Percentiles rank a stretch among this genome's conserved stretches.
Conservation (phyloP, 2,329 filamentous ascomycete species). For the Fusarium penzigii region DNA sequence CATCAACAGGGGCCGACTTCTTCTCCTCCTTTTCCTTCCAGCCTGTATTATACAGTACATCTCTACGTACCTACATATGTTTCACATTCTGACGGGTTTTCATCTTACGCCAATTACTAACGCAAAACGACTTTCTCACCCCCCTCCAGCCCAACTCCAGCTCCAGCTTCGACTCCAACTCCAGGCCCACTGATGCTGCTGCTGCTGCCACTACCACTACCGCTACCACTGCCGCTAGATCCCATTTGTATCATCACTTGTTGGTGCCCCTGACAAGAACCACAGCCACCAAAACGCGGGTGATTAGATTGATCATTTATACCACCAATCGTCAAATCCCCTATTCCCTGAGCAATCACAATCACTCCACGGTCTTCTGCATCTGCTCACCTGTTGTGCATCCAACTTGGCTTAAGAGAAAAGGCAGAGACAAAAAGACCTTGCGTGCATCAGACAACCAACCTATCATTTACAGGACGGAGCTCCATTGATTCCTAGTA, state of each 20-base stretch:
- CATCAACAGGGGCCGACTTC: no score
- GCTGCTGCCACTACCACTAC: slow-evolving; percentile 1
- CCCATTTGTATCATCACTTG: neutral
- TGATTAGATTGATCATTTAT: slow-evolving; percentile 12
- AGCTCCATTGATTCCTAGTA: no score
- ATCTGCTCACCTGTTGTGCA: slow-evolving; percentile 3
- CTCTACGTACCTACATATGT: neutral
- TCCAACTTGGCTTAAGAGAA: slow-evolving; percentile 1
- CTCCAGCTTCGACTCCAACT: neutral
- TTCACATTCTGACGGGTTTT: neutral
- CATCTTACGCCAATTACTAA: neutral
- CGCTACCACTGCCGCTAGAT: neutral
- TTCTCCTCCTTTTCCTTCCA: neutral
- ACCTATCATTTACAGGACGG: no score
- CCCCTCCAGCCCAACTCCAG: neutral
- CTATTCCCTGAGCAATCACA: slow-evolving; percentile 7
- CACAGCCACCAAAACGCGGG: slow-evolving; percentile 4
- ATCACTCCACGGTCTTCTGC: neutral
- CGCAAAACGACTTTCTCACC: slow-evolving; percentile 1
- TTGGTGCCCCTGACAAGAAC: slow-evolving; percentile 13
- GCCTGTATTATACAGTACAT: neutral
- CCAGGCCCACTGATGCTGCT: slow-evolving; percentile 12
- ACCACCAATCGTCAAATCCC: slow-evolving; percentile 24
- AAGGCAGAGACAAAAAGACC: no score
- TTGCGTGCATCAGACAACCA: neutral